Percentiles rank a stretch among this genome's conserved stretches.
Conservation (phyloP, 2,329 filamentous ascomycete genomes). For the Pyrenophora seminiperda region DNA sequence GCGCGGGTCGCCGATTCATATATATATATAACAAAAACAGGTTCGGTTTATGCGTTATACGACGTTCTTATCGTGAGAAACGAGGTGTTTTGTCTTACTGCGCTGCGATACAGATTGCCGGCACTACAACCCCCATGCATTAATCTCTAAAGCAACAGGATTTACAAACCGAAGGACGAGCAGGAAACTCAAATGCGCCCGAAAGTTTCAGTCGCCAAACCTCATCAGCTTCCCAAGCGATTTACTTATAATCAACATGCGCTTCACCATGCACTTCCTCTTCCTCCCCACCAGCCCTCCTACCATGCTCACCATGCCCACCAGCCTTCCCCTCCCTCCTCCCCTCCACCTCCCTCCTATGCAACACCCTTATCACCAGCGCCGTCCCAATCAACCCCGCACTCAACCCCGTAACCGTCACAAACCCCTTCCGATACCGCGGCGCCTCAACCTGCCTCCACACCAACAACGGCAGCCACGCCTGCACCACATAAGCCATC, state of each 20-base stretch:
- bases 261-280: not conserved
- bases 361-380: slow-evolving; percentile 52
- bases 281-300: not conserved
- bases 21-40: too few species aligned
- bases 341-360: slow-evolving; percentile 49
- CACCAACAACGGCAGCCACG: slow-evolving; percentile 69
- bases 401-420: slow-evolving; percentile 49
- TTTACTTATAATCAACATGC: not conserved
- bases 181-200: too few species aligned
- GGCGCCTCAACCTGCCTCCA: slow-evolving; percentile 70
- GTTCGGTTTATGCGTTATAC: too few species aligned
- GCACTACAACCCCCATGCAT: too few species aligned
- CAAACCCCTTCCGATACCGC: slow-evolving; percentile 64
- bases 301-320: not conserved
- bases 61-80: too few species aligned
- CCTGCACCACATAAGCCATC: slow-evolving; percentile 71
- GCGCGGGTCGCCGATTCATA: too few species aligned
- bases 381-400: slow-evolving; percentile 56
- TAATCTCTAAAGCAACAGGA: too few species aligned
- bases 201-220: too few species aligned
- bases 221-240: not conserved
- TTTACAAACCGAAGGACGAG: too few species aligned
- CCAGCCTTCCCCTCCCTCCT: not conserved
- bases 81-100: too few species aligned
- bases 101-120: too few species aligned